phyloP scores from a whole-genome alignment of 345 rosid genomes.

The Camelina hispida region DNA sequence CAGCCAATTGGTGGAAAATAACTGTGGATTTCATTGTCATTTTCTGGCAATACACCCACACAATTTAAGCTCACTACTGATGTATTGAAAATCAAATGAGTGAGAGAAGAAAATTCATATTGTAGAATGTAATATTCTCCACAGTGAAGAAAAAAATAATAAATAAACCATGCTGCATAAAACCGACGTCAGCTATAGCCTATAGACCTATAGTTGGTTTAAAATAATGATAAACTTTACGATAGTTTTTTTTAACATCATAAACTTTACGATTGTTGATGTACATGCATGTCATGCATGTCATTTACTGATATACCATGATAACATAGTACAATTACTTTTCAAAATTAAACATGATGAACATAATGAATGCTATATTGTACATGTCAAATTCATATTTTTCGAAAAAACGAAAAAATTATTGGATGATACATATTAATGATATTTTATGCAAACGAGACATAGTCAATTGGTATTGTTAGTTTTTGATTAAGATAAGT shows the following conservation, averaged over 20 bases:
- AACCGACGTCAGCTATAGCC: not conserved
- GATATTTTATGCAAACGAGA: not conserved
- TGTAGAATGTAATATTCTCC: too few relatives aligned
- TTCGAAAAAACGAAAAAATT: not conserved
- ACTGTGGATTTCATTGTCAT: too few relatives aligned
- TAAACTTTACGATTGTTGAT: not conserved
- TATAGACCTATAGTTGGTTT: too few relatives aligned
- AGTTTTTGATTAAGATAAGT: not conserved
- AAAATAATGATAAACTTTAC: not conserved
- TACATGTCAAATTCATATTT: not conserved
- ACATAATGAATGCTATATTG: not conserved
- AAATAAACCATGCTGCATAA: too few relatives aligned
- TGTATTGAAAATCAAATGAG: too few relatives aligned
- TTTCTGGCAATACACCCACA: too few relatives aligned
- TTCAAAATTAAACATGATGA: not conserved
- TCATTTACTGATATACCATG: not conserved
- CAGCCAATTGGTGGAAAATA: too few relatives aligned
- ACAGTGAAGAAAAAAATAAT: too few relatives aligned
- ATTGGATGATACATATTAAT: constrained; percentile 14
- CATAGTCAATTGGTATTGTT: not conserved
- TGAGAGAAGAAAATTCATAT: too few relatives aligned
- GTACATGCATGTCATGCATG: not conserved
- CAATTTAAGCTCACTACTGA: too few relatives aligned
- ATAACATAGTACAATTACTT: not conserved
- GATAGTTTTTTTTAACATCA: not conserved